phyloP scores from a whole-genome alignment of 768 basidiomycete species.

The Hirschioporus abietinus region DNA sequence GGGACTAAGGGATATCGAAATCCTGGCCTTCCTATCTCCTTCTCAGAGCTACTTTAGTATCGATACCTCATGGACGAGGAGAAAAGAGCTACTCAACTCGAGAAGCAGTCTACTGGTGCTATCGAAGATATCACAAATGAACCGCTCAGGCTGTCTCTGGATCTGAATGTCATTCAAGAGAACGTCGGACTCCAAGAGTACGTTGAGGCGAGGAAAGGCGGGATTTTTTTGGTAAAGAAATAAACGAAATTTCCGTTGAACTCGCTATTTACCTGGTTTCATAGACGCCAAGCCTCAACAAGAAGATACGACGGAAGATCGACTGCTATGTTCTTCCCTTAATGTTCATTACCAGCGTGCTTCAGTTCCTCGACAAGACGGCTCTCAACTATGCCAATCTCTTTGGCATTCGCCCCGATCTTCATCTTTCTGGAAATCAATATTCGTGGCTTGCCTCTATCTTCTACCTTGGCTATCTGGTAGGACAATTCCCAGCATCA shows the following conservation, averaged over 20 bases:
- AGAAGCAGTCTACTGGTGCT: not conserved
- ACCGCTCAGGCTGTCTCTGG: not conserved
- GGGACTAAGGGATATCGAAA: not conserved
- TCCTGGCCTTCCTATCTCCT: not conserved
- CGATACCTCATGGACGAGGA: not conserved
- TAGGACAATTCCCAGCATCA: slow-evolving; percentile 36
- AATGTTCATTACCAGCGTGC: slow-evolving; percentile 26
- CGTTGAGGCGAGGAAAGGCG: not conserved
- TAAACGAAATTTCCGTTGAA: not conserved
- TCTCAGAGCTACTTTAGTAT: not conserved
- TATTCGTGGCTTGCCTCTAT: slow-evolving; percentile 30
- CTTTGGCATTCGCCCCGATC: slow-evolving; percentile 28
- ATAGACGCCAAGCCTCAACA: not conserved
- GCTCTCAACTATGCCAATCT: slow-evolving; percentile 29
- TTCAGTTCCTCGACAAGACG: slow-evolving; percentile 28
- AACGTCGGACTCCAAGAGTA: not conserved
- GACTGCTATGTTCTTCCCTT: slow-evolving; percentile 24
- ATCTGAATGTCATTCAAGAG: not conserved
- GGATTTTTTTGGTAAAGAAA: not conserved
- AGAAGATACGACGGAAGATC: slow-evolving; percentile 16
- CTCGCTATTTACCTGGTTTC: not conserved
- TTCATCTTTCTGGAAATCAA: slow-evolving; percentile 26
- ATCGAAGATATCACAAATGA: not conserved
- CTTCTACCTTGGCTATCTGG: slow-evolving; percentile 37
- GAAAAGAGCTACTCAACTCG: not conserved